phyloP scores from a whole-genome alignment of 2,329 filamentous ascomycete genomes.

The Tolypocladium ovalisporum region DNA sequence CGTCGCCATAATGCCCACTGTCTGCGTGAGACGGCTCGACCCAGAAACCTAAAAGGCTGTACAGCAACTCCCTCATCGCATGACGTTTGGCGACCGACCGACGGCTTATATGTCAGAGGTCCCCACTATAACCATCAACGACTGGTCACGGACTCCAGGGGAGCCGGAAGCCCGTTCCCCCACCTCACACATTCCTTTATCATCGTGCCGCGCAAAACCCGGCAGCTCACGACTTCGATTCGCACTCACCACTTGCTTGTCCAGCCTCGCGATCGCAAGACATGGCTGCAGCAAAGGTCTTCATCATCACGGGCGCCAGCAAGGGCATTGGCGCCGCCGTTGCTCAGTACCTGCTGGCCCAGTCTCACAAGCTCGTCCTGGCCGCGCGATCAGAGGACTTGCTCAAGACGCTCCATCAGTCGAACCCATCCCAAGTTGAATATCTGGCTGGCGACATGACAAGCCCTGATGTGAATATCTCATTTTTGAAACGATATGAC shows the following conservation, averaged over 20 bases:
- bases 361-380: conserved; percentile 47
- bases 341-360: conserved; percentile 36
- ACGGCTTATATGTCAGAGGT: not conserved
- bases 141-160: not conserved
- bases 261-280: not conserved
- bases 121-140: not conserved
- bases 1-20: conserved; percentile 23
- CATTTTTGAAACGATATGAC: not conserved
- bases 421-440: conserved; percentile 41
- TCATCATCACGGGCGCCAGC: conserved; percentile 59
- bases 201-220: not conserved
- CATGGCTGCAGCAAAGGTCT: conserved; percentile 24
- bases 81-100: not conserved
- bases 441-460: conserved; percentile 45
- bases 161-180: not conserved
- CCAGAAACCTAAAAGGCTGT: no score
- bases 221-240: not conserved
- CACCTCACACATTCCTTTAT: not conserved
- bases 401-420: conserved; percentile 38
- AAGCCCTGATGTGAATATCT: conserved; percentile 33
- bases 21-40: not conserved
- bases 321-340: conserved; percentile 51
- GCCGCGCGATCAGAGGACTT: conserved; percentile 42
- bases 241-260: not conserved
- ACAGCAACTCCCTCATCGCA: not conserved